Conservation (phyloP, 2,329 filamentous ascomycete genomes). For the Knufia petricola region DNA sequence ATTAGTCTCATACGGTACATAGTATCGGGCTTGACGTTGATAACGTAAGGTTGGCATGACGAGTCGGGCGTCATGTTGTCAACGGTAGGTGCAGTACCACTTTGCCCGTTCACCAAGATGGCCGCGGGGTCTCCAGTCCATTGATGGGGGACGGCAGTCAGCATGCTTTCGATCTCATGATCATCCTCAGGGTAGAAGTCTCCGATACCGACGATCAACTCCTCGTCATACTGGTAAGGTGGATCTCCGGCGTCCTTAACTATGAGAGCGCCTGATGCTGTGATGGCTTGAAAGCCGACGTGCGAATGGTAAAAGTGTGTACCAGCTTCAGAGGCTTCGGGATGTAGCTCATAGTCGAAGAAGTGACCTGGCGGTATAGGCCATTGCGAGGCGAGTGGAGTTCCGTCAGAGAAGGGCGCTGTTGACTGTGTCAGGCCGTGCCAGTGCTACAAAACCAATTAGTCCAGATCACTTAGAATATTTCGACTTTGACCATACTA, state of each 20-base stretch:
- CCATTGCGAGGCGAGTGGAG: slow-evolving; percentile 54
- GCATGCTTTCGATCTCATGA: slow-evolving; percentile 39
- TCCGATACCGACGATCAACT: slow-evolving; percentile 45
- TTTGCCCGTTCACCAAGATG: slow-evolving; percentile 49
- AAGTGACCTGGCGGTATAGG: slow-evolving; percentile 52
- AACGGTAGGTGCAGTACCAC: slow-evolving; percentile 34
- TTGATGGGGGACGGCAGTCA: slow-evolving; percentile 41
- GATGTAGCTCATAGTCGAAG: slow-evolving; percentile 58
- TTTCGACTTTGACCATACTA: slow-evolving; percentile 33
- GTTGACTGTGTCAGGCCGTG: slow-evolving; percentile 53
- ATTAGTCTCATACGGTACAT: slow-evolving; percentile 56
- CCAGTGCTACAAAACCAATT: slow-evolving; percentile 48
- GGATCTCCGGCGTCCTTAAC: slow-evolving; percentile 41
- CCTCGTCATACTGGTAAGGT: slow-evolving; percentile 55
- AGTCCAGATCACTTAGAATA: slow-evolving; percentile 1
- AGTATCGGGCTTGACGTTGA: slow-evolving; percentile 51
- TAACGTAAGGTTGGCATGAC: slow-evolving; percentile 36
- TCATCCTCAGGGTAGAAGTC: slow-evolving; percentile 52
- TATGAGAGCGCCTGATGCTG: slow-evolving; percentile 49
- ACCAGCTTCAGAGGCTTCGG: slow-evolving; percentile 45
- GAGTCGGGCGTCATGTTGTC: slow-evolving; percentile 23
- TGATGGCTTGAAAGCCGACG: slow-evolving; percentile 52
- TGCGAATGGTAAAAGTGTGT: slow-evolving; percentile 63
- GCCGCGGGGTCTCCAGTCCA: slow-evolving; percentile 53
- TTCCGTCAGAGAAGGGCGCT: slow-evolving; percentile 56